phyloP scores from a whole-genome alignment of 2,329 filamentous ascomycete species.

The Aureobasidium leucospermi region DNA sequence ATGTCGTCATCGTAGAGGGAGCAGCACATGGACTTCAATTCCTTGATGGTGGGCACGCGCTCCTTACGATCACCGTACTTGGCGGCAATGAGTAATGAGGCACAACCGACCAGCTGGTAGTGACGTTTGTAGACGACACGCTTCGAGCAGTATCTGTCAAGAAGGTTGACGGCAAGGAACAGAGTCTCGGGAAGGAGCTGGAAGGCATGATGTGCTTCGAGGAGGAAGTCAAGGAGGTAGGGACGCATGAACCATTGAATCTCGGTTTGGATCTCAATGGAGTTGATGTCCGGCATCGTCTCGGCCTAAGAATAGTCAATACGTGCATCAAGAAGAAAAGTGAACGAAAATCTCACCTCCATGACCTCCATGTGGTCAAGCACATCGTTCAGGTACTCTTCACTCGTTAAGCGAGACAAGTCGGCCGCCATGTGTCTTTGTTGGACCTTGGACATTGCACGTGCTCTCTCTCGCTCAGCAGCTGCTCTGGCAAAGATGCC shows the following conservation, averaged over 20 bases:
- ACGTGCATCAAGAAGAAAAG: too few relatives aligned
- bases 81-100: constrained; percentile 88
- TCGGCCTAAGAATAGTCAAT: constrained; percentile 49
- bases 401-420: constrained; percentile 73
- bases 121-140: constrained; percentile 98
- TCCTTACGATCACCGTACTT: constrained; percentile 99
- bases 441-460: constrained; percentile 69
- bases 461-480: constrained; percentile 66
- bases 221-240: constrained; percentile 94
- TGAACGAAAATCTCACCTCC: constrained; percentile 55
- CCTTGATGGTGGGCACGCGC: constrained; percentile 91
- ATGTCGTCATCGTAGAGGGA: constrained; percentile 97
- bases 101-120: constrained; percentile 95
- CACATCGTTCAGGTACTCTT: constrained; percentile 92
- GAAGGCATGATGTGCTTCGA: constrained; percentile 94
- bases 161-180: constrained; percentile 90
- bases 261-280: constrained; percentile 98
- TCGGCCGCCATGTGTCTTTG: constrained; percentile 87
- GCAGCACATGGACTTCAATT: constrained; percentile 99
- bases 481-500: constrained; percentile 50
- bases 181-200: constrained; percentile 88
- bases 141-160: constrained; percentile 96
- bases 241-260: constrained; percentile 99
- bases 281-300: constrained; percentile 90
- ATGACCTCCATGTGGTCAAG: constrained; percentile 91